Percentiles rank a stretch among this genome's conserved stretches.
Conservation (phyloP, 2,329 filamentous ascomycete genomes). For the Rasamsonia emersonii region DNA sequence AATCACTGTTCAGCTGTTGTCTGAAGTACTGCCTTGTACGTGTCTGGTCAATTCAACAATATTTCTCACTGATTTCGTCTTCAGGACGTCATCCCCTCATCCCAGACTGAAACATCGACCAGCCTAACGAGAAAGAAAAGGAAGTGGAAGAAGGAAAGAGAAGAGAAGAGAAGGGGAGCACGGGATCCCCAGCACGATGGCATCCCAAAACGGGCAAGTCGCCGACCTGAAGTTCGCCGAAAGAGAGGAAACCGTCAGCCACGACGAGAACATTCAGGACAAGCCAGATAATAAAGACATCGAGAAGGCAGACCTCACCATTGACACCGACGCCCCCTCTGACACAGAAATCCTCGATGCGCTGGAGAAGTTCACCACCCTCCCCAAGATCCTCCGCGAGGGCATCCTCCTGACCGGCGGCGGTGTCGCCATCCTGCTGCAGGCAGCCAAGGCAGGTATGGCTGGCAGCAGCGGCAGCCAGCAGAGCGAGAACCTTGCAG, state of each 20-base stretch:
- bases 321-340: constrained; percentile 5
- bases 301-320: constrained; percentile 3
- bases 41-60: too few relatives aligned
- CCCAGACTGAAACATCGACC: constrained; percentile 4
- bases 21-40: too few relatives aligned
- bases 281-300: too few relatives aligned
- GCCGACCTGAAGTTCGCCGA: too few relatives aligned
- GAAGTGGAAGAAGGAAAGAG: constrained; percentile 2
- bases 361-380: constrained; percentile 24
- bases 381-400: constrained; percentile 27
- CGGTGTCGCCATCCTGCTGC: constrained; percentile 25
- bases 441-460: constrained; percentile 24
- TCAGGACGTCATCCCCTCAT: too few relatives aligned
- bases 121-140: constrained; percentile 1
- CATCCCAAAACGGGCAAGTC: too few relatives aligned
- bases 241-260: too few relatives aligned
- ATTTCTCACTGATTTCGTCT: too few relatives aligned
- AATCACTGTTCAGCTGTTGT: too few relatives aligned
- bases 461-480: constrained; percentile 10
- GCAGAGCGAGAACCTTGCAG: constrained; percentile 15
- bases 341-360: constrained; percentile 17
- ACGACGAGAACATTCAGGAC: constrained; percentile 7
- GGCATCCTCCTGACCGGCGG: constrained; percentile 28
- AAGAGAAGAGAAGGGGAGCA: constrained; percentile 1
- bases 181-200: too few relatives aligned